These are phyloP conservation scores for Lolium multiflorum DNA, from an alignment of 176 grass and related monocot species.

Conservation along the genomic window DNA sequence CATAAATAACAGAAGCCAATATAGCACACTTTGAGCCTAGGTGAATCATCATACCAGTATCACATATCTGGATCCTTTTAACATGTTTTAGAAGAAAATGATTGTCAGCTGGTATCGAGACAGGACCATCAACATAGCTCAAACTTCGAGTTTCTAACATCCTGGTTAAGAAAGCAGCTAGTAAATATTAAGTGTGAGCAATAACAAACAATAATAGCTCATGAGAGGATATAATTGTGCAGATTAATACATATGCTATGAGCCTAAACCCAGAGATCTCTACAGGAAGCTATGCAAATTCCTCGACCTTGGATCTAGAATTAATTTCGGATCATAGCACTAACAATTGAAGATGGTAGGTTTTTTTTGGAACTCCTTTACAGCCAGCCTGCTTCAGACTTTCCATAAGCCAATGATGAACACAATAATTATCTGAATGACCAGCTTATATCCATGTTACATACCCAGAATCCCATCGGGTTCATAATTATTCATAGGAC, in stretches of 20 bases:
- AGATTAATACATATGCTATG: constrained; percentile 15
- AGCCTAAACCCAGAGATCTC: background rate
- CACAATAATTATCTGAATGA: background rate
- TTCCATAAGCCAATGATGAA: constrained; percentile 2
- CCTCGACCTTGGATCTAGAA: background rate
- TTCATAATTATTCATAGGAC: background rate
- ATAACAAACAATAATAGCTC: background rate
- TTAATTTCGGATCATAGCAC: background rate
- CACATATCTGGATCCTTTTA: constrained; percentile 87
- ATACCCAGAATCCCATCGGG: background rate
- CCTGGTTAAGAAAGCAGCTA: constrained; percentile 53
- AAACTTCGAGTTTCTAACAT: constrained; percentile 95
- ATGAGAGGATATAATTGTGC: background rate
- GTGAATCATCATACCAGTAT: constrained; percentile 71
- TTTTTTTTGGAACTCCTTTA: background rate
- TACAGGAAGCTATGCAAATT: constrained; percentile 32
- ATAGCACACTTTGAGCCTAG: constrained; percentile 21
- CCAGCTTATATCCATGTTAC: background rate
- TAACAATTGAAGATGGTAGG: background rate
- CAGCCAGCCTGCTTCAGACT: background rate
- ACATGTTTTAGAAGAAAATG: constrained; percentile 80
- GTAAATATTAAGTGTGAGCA: constrained; percentile 18
- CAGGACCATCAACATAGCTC: constrained; percentile 92
- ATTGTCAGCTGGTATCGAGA: constrained; percentile 79
- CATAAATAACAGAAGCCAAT: constrained; percentile 8